A percentile compares a stretch with the other conserved stretches of the same genome.
Evolutionary conservation across 2,329 filamentous ascomycete species (phyloP).

Genomic region (Aspergillus sojae): DNA sequence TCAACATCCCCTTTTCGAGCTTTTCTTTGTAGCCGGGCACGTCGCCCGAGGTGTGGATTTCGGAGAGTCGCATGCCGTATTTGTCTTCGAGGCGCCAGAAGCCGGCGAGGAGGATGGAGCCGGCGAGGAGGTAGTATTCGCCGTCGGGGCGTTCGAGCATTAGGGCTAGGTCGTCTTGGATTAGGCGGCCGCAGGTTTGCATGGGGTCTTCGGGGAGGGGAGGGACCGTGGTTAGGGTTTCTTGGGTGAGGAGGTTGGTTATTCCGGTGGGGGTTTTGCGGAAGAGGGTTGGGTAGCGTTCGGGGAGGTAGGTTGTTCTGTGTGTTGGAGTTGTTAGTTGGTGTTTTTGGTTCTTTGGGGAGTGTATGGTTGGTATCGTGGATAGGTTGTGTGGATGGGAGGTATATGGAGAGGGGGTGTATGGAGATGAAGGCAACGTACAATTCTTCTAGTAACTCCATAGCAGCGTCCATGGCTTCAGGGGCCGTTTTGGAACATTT

Average conservation of each 20-base stretch:
- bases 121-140: conserved; percentile 78
- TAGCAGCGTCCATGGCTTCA: conserved; percentile 69
- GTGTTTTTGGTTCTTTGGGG: background rate
- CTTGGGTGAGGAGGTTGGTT: conserved; percentile 70
- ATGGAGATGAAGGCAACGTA: conserved; percentile 25
- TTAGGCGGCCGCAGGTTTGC: conserved; percentile 69
- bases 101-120: conserved; percentile 73
- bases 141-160: conserved; percentile 79
- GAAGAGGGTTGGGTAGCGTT: conserved; percentile 75
- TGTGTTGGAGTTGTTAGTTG: background rate
- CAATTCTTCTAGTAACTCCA: conserved; percentile 77
- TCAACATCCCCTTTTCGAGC: conserved; percentile 76
- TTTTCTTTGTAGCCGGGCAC: conserved; percentile 74
- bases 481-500: conserved; percentile 72
- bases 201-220: conserved; percentile 77
- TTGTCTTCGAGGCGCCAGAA: conserved; percentile 86
- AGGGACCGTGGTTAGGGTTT: conserved; percentile 69
- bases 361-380: background rate
- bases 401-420: too few species aligned
- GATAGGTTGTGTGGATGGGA: background rate
- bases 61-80: conserved; percentile 73
- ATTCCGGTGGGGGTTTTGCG: conserved; percentile 65
- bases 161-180: conserved; percentile 81
- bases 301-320: conserved; percentile 65
- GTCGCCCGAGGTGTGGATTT: conserved; percentile 77